Percentiles rank a stretch among this genome's conserved stretches.
These are phyloP conservation scores for Pelargonium citronellum DNA, from an alignment of 441 rosid species.

Conservation along the genomic window DNA sequence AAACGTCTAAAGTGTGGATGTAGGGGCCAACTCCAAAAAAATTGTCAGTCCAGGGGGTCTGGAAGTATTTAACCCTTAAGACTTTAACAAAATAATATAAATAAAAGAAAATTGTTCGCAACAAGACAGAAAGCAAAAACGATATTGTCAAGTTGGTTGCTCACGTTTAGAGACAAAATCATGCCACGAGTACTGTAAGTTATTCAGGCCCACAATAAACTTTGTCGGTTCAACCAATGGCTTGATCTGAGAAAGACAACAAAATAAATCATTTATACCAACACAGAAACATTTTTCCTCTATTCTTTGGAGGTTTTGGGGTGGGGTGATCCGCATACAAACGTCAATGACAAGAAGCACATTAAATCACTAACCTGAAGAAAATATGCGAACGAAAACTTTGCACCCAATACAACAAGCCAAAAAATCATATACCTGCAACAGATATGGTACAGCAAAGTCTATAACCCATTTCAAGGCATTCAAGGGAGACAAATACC, in stretches of 20 bases:
- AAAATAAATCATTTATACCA: slow-evolving; percentile 18
- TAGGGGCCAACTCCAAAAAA: too few relatives aligned
- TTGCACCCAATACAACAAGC: slow-evolving; percentile 72
- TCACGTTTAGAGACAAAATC: slow-evolving; percentile 87
- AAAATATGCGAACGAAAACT: slow-evolving; percentile 91
- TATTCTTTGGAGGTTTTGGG: not conserved
- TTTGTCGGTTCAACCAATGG: slow-evolving; percentile 83
- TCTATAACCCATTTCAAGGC: not conserved
- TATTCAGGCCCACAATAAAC: slow-evolving; percentile 41
- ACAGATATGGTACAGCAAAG: slow-evolving; percentile 4
- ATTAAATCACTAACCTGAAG: slow-evolving; percentile 54
- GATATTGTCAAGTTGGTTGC: slow-evolving; percentile 11
- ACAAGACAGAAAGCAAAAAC: too few relatives aligned
- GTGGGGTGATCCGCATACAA: not conserved
- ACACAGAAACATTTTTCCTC: not conserved
- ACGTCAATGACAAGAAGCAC: not conserved
- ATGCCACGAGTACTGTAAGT: slow-evolving; percentile 85
- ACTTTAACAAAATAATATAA: not conserved
- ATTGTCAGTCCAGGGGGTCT: too few relatives aligned
- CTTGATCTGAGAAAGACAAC: slow-evolving; percentile 53
- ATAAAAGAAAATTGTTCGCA: not conserved
- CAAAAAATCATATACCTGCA: slow-evolving; percentile 93
- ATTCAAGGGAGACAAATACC: not conserved
- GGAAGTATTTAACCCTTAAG: too few relatives aligned
- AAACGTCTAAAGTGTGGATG: too few relatives aligned